phyloP scores from a whole-genome alignment of 495 filamentous ascomycete genomes.

The Achaetomiella virescens region DNA sequence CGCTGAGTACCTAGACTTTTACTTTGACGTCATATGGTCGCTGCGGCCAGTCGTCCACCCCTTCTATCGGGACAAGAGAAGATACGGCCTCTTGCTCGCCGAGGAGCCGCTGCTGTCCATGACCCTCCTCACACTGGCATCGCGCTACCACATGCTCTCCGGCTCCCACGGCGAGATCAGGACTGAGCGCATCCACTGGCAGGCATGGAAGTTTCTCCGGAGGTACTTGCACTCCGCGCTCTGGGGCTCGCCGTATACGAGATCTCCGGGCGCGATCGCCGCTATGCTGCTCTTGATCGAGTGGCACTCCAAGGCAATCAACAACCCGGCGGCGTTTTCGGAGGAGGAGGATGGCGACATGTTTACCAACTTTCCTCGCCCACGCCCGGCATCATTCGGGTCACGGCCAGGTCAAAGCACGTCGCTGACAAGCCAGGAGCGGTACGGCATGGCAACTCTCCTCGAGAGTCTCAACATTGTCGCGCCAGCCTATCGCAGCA shows the following conservation, averaged over 20 bases:
- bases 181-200: background rate
- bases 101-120: background rate
- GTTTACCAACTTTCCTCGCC: background rate
- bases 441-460: background rate
- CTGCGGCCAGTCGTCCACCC: background rate
- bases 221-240: background rate
- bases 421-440: background rate
- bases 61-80: background rate
- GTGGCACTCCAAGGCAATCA: background rate
- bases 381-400: background rate
- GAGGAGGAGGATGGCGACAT: background rate
- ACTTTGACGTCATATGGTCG: background rate
- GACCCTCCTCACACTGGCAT: background rate
- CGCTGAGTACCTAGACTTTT: background rate
- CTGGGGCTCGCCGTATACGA: background rate
- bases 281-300: background rate
- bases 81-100: background rate
- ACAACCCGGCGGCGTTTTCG: background rate
- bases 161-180: background rate
- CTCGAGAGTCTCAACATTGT: background rate
- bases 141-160: background rate
- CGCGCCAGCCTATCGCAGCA: background rate
- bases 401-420: background rate
- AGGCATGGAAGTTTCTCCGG: background rate
- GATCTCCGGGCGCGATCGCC: background rate